Conservation (phyloP, 495 filamentous ascomycete species). For the Hyphodiscus hymeniophilus region DNA sequence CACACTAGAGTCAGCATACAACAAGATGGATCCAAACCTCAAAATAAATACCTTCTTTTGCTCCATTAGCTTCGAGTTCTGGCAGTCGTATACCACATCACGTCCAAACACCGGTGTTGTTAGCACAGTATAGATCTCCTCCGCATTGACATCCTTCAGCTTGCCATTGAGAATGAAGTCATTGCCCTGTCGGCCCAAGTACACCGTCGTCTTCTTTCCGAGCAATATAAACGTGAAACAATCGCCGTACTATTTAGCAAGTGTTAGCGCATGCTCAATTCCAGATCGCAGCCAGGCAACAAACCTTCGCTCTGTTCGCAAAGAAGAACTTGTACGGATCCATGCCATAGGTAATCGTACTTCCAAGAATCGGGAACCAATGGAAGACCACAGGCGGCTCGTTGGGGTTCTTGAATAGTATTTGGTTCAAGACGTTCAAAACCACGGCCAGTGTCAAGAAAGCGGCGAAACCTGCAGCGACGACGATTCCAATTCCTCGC, state of each 20-base stretch:
- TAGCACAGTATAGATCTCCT: conserved; percentile 73
- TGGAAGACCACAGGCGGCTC: conserved; percentile 79
- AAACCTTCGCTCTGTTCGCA: conserved; percentile 59
- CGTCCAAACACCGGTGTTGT: conserved; percentile 82
- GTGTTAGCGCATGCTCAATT: conserved; percentile 2
- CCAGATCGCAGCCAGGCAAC: background rate
- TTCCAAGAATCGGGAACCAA: conserved; percentile 74
- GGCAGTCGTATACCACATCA: conserved; percentile 83
- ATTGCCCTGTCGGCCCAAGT: conserved; percentile 69
- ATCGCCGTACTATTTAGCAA: conserved; percentile 57
- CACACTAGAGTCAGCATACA: background rate
- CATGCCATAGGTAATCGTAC: conserved; percentile 73
- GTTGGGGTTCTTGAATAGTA: conserved; percentile 61
- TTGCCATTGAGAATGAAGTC: conserved; percentile 85
- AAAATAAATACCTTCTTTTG: conserved; percentile 55
- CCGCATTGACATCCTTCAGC: conserved; percentile 69
- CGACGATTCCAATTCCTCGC: conserved; percentile 30
- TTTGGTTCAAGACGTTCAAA: conserved; percentile 59
- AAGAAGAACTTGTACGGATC: conserved; percentile 76
- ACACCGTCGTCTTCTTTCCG: conserved; percentile 68
- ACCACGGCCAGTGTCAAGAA: conserved; percentile 48
- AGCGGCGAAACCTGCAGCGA: conserved; percentile 23
- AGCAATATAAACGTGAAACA: conserved; percentile 74
- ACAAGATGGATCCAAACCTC: no score
- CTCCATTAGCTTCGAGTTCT: conserved; percentile 78